Base-by-base conservation (phyloP, 2,329 filamentous ascomycete species). In the Alternaria sp. region DNA sequence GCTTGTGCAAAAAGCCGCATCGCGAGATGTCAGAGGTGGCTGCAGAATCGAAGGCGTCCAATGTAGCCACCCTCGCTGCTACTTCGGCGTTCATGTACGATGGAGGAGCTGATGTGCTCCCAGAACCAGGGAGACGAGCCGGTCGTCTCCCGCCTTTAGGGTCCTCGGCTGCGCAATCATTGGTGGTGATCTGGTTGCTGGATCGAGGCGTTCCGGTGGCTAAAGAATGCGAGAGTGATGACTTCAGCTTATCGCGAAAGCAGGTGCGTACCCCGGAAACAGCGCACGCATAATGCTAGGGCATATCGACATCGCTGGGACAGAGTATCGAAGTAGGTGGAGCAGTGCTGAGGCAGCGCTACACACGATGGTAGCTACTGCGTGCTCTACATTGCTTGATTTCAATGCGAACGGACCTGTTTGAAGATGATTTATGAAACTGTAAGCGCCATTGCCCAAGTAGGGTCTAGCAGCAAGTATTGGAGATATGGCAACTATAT, bases 121-220 rank as follows among this genome's bases (percentile, higher is more conserved):
- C 66, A 66, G 48, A 45, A 27, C 40, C 34, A 44, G 49, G 66
- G 66, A 69, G 66, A 69, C 66, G 66, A 69, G 32, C 57, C 50
- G 57, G 46, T 67, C 66, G 65, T 67, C 65, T 69, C 65, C 66
- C 59, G 41, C 46, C 27, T 54, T 44, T 55, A 67, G 65, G 66
- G 62, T 63, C 43, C 32, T 54, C 51, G 44, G 38, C 44, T 57
- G 50, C 34, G 36, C 49, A 55, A 38, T 56, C 43, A 63, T 67
- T 67, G 62, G 62, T 60, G 48, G 57, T 32, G 48, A 34, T 36
- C 20, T 44, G 50, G 49, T 22, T 43, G 57, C 54, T 55, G 59
- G 57, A 51, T 63, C 56, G 43, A 52, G 22, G 46, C 46, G 51
- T 54, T 44, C 41, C 46, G 56, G 50, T 49, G 48, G 58, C 56